phyloP scores from a whole-genome alignment of 331 rosid genomes.

The Pyracantha coccinea region DNA sequence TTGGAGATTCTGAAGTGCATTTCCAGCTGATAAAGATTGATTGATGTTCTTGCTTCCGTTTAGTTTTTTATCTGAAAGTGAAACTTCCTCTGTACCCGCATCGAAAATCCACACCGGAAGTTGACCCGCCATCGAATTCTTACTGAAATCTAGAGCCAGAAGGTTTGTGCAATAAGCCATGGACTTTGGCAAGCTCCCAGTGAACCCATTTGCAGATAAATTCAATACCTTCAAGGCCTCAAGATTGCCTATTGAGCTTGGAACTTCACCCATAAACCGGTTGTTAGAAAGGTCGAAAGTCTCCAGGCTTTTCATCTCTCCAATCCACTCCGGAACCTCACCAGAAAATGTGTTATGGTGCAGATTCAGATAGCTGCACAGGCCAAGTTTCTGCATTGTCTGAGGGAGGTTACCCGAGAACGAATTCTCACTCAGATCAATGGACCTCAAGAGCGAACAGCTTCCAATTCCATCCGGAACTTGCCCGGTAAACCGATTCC shows the following conservation, averaged over 20 bases:
- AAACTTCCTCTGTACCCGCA: slow-evolving; percentile 35
- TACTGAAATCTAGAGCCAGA: slow-evolving; percentile 56
- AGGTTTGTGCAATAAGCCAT: slow-evolving; percentile 53
- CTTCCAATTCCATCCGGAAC: slow-evolving; percentile 78
- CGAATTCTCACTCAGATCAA: slow-evolving; percentile 76
- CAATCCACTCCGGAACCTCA: slow-evolving; percentile 74
- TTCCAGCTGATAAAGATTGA: slow-evolving; percentile 25
- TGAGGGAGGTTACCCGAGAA: slow-evolving; percentile 61
- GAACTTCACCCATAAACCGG: slow-evolving; percentile 68
- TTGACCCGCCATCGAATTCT: slow-evolving; percentile 61
- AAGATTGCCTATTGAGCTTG: slow-evolving; percentile 60
- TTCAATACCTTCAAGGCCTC: slow-evolving; percentile 54
- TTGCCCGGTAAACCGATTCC: slow-evolving; percentile 58
- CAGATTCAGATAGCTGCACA: slow-evolving; percentile 58
- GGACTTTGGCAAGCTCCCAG: slow-evolving; percentile 67
- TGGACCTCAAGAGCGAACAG: slow-evolving; percentile 76
- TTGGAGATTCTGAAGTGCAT: slow-evolving; percentile 48
- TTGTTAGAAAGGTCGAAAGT: slow-evolving; percentile 66
- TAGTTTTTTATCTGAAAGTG: slow-evolving; percentile 33
- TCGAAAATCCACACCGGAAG: slow-evolving; percentile 71
- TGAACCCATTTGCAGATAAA: slow-evolving; percentile 56
- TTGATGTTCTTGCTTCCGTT: slow-evolving; percentile 20
- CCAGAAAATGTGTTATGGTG: slow-evolving; percentile 57
- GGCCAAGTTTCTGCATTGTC: slow-evolving; percentile 49
- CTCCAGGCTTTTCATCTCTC: slow-evolving; percentile 67